These are phyloP conservation scores for Ceratobasidium papillatum DNA, from an alignment of 1,284 basidiomycete species.

Conservation along the genomic window DNA sequence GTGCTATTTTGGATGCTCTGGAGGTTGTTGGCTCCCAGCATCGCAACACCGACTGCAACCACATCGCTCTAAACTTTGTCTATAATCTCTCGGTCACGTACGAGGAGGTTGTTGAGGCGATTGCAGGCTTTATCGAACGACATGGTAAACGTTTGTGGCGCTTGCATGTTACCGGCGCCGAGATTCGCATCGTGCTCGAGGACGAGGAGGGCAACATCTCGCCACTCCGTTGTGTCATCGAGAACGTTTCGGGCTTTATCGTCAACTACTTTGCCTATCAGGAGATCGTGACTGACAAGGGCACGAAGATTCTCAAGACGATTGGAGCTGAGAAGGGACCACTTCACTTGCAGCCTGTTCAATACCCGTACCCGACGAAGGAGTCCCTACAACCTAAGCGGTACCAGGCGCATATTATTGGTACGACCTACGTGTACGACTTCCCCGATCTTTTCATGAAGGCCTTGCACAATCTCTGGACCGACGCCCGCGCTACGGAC, in stretches of 20 bases:
- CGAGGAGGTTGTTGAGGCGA: slow-evolving; percentile 94
- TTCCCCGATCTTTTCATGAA: slow-evolving; percentile 99
- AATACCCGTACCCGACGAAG: slow-evolving; percentile 93
- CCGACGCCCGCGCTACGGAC: slow-evolving; percentile 71
- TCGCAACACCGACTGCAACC: slow-evolving; percentile 92
- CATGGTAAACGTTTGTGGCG: slow-evolving; percentile 99
- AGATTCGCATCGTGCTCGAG: slow-evolving; percentile 95
- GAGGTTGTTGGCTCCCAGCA: slow-evolving; percentile 90
- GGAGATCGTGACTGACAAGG: slow-evolving; percentile 96
- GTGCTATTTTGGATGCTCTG: slow-evolving; percentile 91
- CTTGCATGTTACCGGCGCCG: slow-evolving; percentile 95
- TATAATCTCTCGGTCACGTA: slow-evolving; percentile 96
- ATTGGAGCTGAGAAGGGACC: slow-evolving; percentile 90
- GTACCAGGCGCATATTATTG: slow-evolving; percentile 98
- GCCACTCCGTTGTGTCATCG: slow-evolving; percentile 96
- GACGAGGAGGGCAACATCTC: slow-evolving; percentile 92
- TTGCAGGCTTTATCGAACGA: slow-evolving; percentile 97
- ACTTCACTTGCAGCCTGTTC: slow-evolving; percentile 91
- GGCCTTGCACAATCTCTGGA: slow-evolving; percentile 93
- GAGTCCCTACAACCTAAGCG: slow-evolving; percentile 99
- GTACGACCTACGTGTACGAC: slow-evolving; percentile 98
- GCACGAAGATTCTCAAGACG: slow-evolving; percentile 92
- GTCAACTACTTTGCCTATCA: slow-evolving; percentile 99
- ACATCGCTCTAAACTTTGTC: slow-evolving; percentile 98
- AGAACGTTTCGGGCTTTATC: slow-evolving; percentile 98